Evolutionary conservation across 495 filamentous ascomycete species (phyloP), one percentile per base, ranked within the genome.

Genomic region (Amphirosellinia nigrospora): DNA sequence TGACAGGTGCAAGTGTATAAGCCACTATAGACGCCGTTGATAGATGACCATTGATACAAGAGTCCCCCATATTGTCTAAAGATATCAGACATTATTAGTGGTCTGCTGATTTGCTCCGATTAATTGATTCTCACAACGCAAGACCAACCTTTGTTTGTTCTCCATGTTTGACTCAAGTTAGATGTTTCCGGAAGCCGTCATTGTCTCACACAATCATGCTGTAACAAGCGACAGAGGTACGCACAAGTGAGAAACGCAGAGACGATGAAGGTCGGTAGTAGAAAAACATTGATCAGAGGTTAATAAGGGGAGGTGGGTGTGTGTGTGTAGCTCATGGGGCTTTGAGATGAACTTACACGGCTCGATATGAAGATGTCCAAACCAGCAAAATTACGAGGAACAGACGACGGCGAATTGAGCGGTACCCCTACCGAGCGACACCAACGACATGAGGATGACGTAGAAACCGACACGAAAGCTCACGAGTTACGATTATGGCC

Each of bases 1-100:
- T 84, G 10, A 80, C 74, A 0, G 82, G 82, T 36, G 81, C 78
- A 7, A 56, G 53, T 30, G 32, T 11, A 36, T 58, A 58, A 21
- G 32, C 23, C 30, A 28, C 4, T 0, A 53, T 30, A 53, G 48
- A 16, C 30, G 26, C 11, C 9, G 23, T 15, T 30, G 4, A 19
- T 8, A 48, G 19, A 48, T 48, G 45, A 5, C 45, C 15, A 48
- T 23, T 48, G 45, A 21, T 21, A 46, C 43, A 6, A 48, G 10
- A 48, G 8, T 23, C 45, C 45, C 3, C 43, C 11, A 10, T 38
- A 38, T 38, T 38, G 36, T 38, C 36, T 38, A 10, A 38, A 38
- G n/a, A 38, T 38, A 10, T 16, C 39, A 43, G 39, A 43, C 39
- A 43, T 16, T 16, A 1, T 43, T 16, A 10, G n/a, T 48, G 11